phyloP scores from a whole-genome alignment of 257 asterid species.

The Solanum bulbocastanum region DNA sequence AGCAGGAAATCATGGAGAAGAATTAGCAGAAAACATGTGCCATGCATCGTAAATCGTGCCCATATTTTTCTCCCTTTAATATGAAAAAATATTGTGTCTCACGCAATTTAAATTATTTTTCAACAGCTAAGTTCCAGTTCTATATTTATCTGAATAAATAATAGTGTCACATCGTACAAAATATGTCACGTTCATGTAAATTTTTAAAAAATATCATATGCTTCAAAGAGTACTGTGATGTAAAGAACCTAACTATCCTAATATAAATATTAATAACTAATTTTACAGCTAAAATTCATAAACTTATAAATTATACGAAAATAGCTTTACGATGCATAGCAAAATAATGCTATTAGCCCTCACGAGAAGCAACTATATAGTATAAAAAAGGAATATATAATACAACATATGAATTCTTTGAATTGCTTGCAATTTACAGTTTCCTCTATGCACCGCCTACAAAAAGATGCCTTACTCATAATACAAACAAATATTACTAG shows the following conservation, averaged over 20 bases:
- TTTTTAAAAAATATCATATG: rapidly evolving
- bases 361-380: background rate
- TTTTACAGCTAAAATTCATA: background rate
- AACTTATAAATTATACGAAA: background rate
- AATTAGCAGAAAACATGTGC: background rate
- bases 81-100: background rate
- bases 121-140: background rate
- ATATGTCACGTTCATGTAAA: background rate
- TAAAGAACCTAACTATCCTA: background rate
- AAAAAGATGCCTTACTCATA: background rate
- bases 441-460: background rate
- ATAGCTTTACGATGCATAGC: no score
- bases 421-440: background rate
- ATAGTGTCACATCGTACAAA: background rate
- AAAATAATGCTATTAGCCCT: background rate
- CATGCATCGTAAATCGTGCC: background rate
- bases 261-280: background rate
- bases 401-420: background rate
- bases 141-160: background rate
- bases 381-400: background rate
- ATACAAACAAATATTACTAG: background rate
- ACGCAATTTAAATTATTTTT: background rate
- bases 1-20: background rate
- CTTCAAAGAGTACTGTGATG: background rate
- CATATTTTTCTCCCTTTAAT: background rate